Conservation (phyloP, 2,329 filamentous ascomycete species). For the Exophiala dermatitidis region DNA sequence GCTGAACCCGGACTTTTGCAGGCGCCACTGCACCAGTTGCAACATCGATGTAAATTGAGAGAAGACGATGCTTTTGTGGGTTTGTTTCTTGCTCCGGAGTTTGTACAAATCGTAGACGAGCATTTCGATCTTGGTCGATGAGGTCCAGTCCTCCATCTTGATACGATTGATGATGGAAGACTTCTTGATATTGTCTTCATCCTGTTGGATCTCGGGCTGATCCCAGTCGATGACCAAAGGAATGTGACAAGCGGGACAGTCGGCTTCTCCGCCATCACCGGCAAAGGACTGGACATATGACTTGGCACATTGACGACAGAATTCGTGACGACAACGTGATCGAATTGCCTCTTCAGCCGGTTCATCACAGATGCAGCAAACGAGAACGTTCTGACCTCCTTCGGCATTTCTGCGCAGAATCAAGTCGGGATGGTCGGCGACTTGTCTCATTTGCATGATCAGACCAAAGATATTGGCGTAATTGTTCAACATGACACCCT, state of each 20-base stretch:
- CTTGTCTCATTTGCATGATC: slow-evolving; percentile 99
- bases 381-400: slow-evolving; percentile 79
- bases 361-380: slow-evolving; percentile 95
- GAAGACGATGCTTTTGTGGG: slow-evolving; percentile 95
- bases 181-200: slow-evolving; percentile 80
- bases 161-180: slow-evolving; percentile 97
- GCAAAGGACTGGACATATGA: slow-evolving; percentile 74
- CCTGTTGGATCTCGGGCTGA: slow-evolving; percentile 90
- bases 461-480: slow-evolving; percentile 98
- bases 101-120: slow-evolving; percentile 90
- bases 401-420: slow-evolving; percentile 81
- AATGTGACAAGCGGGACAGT: slow-evolving; percentile 87
- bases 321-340: slow-evolving; percentile 88
- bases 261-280: slow-evolving; percentile 44
- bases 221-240: slow-evolving; percentile 83
- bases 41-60: slow-evolving; percentile 97
- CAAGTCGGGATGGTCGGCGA: slow-evolving; percentile 91
- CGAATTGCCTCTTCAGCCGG: slow-evolving; percentile 89
- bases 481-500: slow-evolving; percentile 90
- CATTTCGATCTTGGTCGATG: slow-evolving; percentile 95
- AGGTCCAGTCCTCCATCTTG: slow-evolving; percentile 98
- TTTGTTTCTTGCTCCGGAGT: slow-evolving; percentile 83
- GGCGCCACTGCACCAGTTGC: slow-evolving; percentile 92
- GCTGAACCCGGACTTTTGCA: slow-evolving; percentile 92
- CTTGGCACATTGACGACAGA: slow-evolving; percentile 73